Conservation (phyloP, 164 flowering plant species). For the Vitis amurensis region DNA sequence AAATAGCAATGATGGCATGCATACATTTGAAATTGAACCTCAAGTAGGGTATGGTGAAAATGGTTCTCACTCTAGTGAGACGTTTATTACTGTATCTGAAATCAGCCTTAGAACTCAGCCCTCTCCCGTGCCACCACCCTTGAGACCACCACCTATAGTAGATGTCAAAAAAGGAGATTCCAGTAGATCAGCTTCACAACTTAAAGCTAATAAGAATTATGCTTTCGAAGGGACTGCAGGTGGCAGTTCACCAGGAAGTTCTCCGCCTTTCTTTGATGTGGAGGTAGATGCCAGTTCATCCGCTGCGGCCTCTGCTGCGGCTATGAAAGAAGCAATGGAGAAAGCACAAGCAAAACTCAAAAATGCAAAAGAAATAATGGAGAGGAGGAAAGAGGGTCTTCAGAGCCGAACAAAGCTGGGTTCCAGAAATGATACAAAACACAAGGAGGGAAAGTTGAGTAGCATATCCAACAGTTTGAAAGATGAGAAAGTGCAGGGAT, state of each 20-base stretch:
- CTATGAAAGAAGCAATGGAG: slow-evolving; percentile 70
- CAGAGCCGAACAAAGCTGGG: slow-evolving; percentile 27
- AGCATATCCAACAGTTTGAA: slow-evolving; percentile 12
- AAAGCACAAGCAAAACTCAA: slow-evolving; percentile 60
- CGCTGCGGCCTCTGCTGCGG: slow-evolving; percentile 63
- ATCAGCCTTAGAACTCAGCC: slow-evolving; percentile 74
- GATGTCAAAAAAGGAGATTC: slow-evolving; percentile 33
- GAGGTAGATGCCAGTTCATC: slow-evolving; percentile 76
- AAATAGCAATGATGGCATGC: slow-evolving; percentile 14
- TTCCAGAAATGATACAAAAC: slow-evolving; percentile 25
- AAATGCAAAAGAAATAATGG: slow-evolving; percentile 58
- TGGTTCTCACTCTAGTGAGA: slow-evolving; percentile 22
- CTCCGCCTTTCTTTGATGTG: slow-evolving; percentile 66
- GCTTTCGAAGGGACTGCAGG: slow-evolving; percentile 27
- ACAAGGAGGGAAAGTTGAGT: slow-evolving; percentile 24
- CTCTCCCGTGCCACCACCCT: slow-evolving; percentile 76
- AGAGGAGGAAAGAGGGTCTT: slow-evolving; percentile 44
- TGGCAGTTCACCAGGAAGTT: slow-evolving; percentile 43
- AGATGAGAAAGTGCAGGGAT: slow-evolving; percentile 23
- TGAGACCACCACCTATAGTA: slow-evolving; percentile 73
- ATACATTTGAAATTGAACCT: slow-evolving; percentile 25
- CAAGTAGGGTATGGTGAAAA: slow-evolving; percentile 19
- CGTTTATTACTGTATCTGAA: slow-evolving; percentile 58
- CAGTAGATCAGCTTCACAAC: slow-evolving; percentile 21
- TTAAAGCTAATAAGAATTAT: slow-evolving; percentile 23